A percentile compares a stretch with the other conserved stretches of the same genome.
These are phyloP conservation scores for Hypoxylon lienhwacheense DNA, from an alignment of 495 filamentous ascomycete species.

Conservation along the genomic window DNA sequence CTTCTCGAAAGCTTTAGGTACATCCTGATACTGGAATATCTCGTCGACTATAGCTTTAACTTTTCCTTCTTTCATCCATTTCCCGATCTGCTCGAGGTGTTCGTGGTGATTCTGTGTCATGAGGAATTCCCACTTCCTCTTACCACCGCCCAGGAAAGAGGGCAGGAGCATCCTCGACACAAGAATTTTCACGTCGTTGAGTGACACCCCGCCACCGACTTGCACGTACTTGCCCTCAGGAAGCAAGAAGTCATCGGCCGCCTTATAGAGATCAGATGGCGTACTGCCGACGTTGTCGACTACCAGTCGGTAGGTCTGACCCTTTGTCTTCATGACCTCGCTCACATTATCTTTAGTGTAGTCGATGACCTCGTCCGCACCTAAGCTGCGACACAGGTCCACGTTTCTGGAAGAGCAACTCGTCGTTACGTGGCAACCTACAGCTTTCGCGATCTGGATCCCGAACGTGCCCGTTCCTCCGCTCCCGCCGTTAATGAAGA, in stretches of 20 bases:
- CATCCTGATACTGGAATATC: constrained; percentile 63
- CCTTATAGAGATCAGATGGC: constrained; percentile 53
- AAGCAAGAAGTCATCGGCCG: constrained; percentile 58
- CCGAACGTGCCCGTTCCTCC: constrained; percentile 64
- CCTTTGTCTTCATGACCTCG: constrained; percentile 50
- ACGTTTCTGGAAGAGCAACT: constrained; percentile 63
- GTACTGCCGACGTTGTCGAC: constrained; percentile 68
- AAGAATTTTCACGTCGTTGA: constrained; percentile 26
- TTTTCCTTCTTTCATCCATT: constrained; percentile 64
- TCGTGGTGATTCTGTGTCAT: constrained; percentile 45
- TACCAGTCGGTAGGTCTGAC: constrained; percentile 56
- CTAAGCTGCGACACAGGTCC: constrained; percentile 58
- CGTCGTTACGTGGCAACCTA: constrained; percentile 63
- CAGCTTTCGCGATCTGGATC: constrained; percentile 66
- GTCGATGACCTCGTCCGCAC: constrained; percentile 70
- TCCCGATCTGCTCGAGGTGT: constrained; percentile 57
- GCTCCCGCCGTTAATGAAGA: constrained; percentile 70
- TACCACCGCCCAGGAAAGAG: constrained; percentile 64
- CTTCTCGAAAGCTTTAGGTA: constrained; percentile 63
- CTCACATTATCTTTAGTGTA: constrained; percentile 61
- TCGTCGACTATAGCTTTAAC: constrained; percentile 63
- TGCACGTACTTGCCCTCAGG: constrained; percentile 59
- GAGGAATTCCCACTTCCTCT: constrained; percentile 54
- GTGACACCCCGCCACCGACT: constrained; percentile 48
- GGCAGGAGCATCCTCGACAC: constrained; percentile 49